A percentile compares a stretch with the other conserved stretches of the same genome.
These are phyloP conservation scores for Pisolithus albus DNA, from an alignment of 768 basidiomycete genomes.

Conservation along the genomic window DNA sequence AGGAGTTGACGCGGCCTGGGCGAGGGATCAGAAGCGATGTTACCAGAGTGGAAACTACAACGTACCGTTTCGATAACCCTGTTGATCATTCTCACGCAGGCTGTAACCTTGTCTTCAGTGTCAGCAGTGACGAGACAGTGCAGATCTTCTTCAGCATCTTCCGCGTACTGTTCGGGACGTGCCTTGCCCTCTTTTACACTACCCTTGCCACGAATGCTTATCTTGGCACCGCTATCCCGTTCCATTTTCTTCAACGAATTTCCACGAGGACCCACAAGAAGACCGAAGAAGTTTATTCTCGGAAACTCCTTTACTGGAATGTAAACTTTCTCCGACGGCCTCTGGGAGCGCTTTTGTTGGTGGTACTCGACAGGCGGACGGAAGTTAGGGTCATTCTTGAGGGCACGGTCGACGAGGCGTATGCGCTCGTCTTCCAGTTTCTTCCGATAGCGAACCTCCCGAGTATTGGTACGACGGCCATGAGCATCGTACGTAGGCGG, in stretches of 20 bases:
- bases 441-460: constrained; percentile 96
- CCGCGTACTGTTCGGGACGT: constrained; percentile 87
- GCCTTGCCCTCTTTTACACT: constrained; percentile 99
- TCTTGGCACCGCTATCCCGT: constrained; percentile 94
- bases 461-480: constrained; percentile 96
- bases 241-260: constrained; percentile 99
- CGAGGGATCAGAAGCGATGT: constrained; percentile 4
- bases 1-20: constrained; percentile 93
- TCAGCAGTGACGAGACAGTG: constrained; percentile 97
- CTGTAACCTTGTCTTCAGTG: constrained; percentile 81
- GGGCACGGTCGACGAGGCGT: constrained; percentile 87
- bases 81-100: constrained; percentile 94
- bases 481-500: constrained; percentile 97
- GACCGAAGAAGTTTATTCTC: constrained; percentile 99
- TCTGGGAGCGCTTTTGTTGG: constrained; percentile 86
- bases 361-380: constrained; percentile 96
- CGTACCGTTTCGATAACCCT: constrained; percentile 94
- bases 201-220: constrained; percentile 96
- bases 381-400: constrained; percentile 98
- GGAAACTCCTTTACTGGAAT: constrained; percentile 99
- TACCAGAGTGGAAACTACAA: constrained; percentile 6
- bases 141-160: constrained; percentile 97
- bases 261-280: constrained; percentile 95
- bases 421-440: constrained; percentile 91
- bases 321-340: constrained; percentile 97